Conservation (phyloP, 257 asterid species). For the Solanum neorickii region DNA sequence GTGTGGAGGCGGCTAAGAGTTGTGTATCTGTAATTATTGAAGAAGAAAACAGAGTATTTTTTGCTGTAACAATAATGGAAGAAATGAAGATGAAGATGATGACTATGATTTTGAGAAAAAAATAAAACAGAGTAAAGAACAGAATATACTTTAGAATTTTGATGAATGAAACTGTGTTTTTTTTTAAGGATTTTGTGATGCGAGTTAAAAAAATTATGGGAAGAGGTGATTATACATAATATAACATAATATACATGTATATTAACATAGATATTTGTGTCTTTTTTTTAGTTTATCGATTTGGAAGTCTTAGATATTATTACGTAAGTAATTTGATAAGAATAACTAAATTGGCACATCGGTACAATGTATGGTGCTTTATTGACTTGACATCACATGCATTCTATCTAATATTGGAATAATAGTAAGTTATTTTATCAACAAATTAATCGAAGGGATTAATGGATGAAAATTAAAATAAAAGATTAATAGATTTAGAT, state of each 20-base stretch:
- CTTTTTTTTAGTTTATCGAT: rapidly evolving
- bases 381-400: background rate
- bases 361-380: background rate
- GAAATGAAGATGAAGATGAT: background rate
- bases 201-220: too few relatives aligned
- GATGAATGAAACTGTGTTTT: background rate
- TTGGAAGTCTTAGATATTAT: background rate
- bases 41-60: background rate
- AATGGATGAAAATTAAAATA: background rate
- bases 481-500: background rate
- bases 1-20: background rate
- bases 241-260: rapidly evolving
- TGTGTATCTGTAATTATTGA: background rate
- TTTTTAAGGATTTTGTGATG: background rate
- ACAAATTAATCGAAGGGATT: background rate
- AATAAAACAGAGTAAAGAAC: background rate
- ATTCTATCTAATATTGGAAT: too few relatives aligned
- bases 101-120: background rate
- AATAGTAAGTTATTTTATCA: background rate
- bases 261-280: background rate
- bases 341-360: background rate
- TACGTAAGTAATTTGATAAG: background rate
- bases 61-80: background rate
- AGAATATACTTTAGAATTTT: background rate
- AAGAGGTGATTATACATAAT: background rate